Percentiles rank a stretch among this genome's conserved stretches.
Evolutionary conservation across 2,329 filamentous ascomycete genomes (phyloP).

Genomic region (Colletotrichum aenigma): DNA sequence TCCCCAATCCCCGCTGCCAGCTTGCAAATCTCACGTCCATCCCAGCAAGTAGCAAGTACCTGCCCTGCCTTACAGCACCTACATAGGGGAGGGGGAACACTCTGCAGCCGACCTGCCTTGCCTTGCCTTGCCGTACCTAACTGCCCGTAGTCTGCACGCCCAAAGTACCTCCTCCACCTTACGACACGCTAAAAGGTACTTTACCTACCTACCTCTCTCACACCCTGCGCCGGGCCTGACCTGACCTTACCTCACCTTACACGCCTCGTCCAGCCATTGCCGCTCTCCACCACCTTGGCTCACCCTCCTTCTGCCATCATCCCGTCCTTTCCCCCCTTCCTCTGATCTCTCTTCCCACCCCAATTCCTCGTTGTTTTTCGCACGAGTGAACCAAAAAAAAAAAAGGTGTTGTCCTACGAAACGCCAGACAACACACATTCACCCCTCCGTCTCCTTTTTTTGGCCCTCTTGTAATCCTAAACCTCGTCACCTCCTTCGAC

Average conservation of each 20-base stretch:
- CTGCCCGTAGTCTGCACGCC: background rate
- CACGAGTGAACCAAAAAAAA: slow-evolving; percentile 1
- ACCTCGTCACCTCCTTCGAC: slow-evolving; percentile 17
- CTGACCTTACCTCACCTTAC: slow-evolving; percentile 2
- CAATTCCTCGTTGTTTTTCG: slow-evolving; percentile 12
- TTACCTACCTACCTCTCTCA: background rate
- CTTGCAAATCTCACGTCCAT: background rate
- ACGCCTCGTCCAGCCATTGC: slow-evolving; percentile 18
- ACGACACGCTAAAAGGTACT: background rate
- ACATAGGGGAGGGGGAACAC: background rate
- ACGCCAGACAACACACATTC: slow-evolving; percentile 11
- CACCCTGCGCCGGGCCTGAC: background rate
- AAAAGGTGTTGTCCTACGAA: slow-evolving; percentile 14
- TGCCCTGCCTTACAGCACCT: background rate
- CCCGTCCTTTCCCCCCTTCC: background rate
- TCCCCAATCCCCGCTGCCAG: background rate
- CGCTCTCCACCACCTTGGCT: slow-evolving; percentile 15
- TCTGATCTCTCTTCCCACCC: slow-evolving; percentile 2
- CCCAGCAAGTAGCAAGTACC: background rate
- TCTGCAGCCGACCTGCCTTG: background rate
- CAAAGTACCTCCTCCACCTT: background rate
- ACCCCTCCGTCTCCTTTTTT: slow-evolving; percentile 7
- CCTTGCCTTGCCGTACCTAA: background rate
- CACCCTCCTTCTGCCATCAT: slow-evolving; percentile 14
- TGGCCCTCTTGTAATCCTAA: slow-evolving; percentile 18